phyloP scores from a whole-genome alignment of 2,329 filamentous ascomycete genomes.

The Penicillium olsonii region DNA sequence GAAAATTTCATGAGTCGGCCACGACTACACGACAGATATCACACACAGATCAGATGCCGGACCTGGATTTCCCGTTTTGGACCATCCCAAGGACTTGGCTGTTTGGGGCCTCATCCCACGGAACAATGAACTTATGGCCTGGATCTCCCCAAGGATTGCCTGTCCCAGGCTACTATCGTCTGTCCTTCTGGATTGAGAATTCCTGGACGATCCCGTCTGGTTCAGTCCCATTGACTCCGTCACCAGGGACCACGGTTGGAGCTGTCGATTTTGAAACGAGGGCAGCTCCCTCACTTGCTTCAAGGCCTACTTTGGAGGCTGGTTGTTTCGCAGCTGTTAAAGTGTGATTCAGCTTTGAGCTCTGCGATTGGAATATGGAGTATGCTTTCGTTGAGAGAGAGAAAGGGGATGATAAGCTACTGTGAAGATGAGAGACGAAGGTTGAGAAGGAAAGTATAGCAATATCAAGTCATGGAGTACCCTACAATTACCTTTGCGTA shows the following conservation, averaged over 20 bases:
- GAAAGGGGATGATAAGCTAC: background rate
- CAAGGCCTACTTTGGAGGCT: background rate
- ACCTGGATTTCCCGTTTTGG: background rate
- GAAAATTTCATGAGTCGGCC: constrained; percentile 5
- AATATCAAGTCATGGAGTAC: background rate
- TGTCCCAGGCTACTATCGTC: background rate
- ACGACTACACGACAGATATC: constrained; percentile 16
- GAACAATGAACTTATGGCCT: background rate
- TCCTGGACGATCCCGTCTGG: background rate
- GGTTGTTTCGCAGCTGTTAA: background rate
- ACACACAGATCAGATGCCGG: constrained; percentile 4
- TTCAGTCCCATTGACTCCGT: background rate
- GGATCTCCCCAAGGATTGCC: background rate
- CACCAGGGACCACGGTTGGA: background rate
- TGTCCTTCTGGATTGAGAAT: background rate
- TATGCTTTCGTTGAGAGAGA: background rate
- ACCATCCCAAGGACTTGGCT: background rate
- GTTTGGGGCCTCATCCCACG: background rate
- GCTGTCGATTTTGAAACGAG: background rate
- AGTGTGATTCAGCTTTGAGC: background rate
- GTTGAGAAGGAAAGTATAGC: background rate
- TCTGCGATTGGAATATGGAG: background rate
- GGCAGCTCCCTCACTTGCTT: background rate
- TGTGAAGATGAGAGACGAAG: background rate
- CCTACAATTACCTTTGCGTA: background rate